Evolutionary conservation across 2,329 filamentous ascomycete genomes (phyloP).

Genomic region (Rutstroemia sp.): DNA sequence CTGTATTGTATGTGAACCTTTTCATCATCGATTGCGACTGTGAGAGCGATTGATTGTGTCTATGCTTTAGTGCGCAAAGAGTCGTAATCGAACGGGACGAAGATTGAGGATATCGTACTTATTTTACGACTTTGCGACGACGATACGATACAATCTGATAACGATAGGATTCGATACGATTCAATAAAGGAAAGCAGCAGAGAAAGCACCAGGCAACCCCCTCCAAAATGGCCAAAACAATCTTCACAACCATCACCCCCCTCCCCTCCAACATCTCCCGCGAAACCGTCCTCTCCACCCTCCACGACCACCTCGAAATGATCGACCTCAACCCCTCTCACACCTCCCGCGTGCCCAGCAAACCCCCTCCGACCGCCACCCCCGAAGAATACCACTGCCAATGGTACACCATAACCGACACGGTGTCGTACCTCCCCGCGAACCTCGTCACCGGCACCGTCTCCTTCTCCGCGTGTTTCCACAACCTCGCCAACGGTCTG

Average conservation of each 20-base stretch:
- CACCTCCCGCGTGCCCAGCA: constrained; percentile 60
- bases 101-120: no score
- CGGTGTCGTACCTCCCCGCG: constrained; percentile 66
- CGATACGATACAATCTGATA: no score
- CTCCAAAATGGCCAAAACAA: constrained; percentile 34
- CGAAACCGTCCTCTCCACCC: constrained; percentile 61
- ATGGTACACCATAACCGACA: constrained; percentile 78
- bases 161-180: neutral
- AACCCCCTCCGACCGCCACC: constrained; percentile 56
- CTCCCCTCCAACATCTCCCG: constrained; percentile 62
- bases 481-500: constrained; percentile 63
- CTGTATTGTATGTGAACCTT: no score
- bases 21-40: no score
- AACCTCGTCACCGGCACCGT: constrained; percentile 56
- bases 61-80: no score
- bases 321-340: constrained; percentile 60
- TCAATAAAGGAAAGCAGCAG: neutral
- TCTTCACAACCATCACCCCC: constrained; percentile 73
- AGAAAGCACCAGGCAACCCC: neutral
- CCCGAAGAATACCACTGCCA: constrained; percentile 65
- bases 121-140: no score
- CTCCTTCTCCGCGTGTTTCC: constrained; percentile 73
- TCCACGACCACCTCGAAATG: constrained; percentile 75
- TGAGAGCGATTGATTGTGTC: no score
- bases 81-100: no score